A percentile compares a stretch with the other conserved stretches of the same genome.
These are phyloP conservation scores for Erigeron philadelphicus DNA, from an alignment of 140 eudicot genomes.

Conservation along the genomic window DNA sequence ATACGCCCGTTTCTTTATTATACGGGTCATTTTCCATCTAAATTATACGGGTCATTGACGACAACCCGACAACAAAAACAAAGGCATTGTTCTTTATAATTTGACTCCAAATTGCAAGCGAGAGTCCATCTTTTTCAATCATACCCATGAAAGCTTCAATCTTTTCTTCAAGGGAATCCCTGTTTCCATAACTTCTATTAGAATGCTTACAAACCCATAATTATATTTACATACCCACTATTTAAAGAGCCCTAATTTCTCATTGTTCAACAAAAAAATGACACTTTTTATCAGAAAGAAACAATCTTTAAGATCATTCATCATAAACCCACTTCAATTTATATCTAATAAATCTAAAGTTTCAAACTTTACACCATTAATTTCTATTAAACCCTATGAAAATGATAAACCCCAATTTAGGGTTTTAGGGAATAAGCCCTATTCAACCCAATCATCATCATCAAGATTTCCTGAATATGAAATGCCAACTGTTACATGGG, in stretches of 20 bases:
- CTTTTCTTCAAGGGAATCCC: constrained; percentile 13
- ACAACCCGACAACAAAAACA: no score
- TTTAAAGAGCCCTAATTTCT: constrained; percentile 14
- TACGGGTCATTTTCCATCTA: no score
- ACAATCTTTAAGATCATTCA: constrained; percentile 25
- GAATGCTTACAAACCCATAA: constrained; percentile 1
- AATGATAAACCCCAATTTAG: constrained; percentile 38
- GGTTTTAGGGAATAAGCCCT: constrained; percentile 31
- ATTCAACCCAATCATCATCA: constrained; percentile 54
- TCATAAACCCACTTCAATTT: constrained; percentile 28
- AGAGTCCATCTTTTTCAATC: constrained; percentile 12
- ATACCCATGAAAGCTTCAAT: constrained; percentile 15
- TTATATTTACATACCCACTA: neutral
- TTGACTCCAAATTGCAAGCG: neutral
- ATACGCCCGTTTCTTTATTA: no score
- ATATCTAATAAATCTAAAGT: constrained; percentile 14
- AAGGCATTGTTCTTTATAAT: no score
- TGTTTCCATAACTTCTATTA: neutral
- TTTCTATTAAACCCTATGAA: constrained; percentile 39
- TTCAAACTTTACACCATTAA: neutral
- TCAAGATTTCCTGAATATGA: constrained; percentile 80
- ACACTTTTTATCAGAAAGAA: constrained; percentile 38
- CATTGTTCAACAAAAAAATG: constrained; percentile 27
- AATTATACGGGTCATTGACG: no score
- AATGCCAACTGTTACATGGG: constrained; percentile 99